A percentile compares a stretch with the other conserved stretches of the same genome.
Evolutionary conservation across 2,329 filamentous ascomycete genomes (phyloP).

Genomic region (Ophiostoma pallidulum): DNA sequence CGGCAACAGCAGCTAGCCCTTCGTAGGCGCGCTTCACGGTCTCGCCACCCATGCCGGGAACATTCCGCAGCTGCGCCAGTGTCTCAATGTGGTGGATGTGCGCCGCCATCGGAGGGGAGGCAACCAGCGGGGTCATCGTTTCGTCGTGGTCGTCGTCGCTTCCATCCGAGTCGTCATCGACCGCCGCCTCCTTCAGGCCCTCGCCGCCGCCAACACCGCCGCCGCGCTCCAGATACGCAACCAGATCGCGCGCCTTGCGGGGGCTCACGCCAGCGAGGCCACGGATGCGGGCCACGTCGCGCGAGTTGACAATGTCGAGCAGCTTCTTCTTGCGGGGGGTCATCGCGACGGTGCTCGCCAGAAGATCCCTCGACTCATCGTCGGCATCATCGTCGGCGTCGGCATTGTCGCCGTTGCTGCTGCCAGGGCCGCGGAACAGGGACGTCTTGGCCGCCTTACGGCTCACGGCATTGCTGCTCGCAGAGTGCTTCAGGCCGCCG

Average conservation of each 20-base stretch:
- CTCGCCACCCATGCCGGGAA: constrained; percentile 49
- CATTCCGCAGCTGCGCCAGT: constrained; percentile 40
- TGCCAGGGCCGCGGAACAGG: constrained; percentile 15
- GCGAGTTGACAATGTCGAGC: constrained; percentile 63
- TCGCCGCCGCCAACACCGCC: constrained; percentile 26
- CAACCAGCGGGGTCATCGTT: not conserved
- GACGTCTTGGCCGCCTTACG: constrained; percentile 20
- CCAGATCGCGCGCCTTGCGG: constrained; percentile 57
- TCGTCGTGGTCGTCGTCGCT: constrained; percentile 4
- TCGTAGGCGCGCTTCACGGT: constrained; percentile 48
- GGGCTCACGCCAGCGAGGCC: constrained; percentile 60
- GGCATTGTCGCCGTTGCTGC: not conserved
- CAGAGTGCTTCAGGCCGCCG: not conserved
- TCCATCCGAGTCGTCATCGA: constrained; percentile 23
- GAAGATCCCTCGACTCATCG: constrained; percentile 30
- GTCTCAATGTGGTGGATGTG: constrained; percentile 30
- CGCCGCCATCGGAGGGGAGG: not conserved
- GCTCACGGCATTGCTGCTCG: no score
- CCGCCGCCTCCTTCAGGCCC: not conserved
- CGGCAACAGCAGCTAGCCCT: constrained; percentile 27
- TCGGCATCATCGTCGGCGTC: constrained; percentile 23
- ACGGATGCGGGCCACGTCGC: constrained; percentile 56
- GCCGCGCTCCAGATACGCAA: constrained; percentile 43
- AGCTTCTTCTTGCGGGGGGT: constrained; percentile 51
- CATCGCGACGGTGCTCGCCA: constrained; percentile 18